phyloP scores from a whole-genome alignment of 495 filamentous ascomycete genomes.

The Lichina pygmaea region DNA sequence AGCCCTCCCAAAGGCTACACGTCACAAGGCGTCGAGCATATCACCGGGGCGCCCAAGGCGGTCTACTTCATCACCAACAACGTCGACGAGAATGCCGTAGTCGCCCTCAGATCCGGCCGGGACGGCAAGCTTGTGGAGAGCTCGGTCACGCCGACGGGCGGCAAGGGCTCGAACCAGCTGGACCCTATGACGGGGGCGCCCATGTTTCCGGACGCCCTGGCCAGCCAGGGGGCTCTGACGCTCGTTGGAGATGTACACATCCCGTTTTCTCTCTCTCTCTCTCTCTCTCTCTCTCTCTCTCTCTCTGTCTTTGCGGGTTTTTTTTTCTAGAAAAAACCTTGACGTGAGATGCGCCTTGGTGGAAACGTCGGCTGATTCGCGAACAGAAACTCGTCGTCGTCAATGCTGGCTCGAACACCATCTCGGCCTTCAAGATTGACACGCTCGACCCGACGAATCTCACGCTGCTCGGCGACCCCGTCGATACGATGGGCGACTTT shows the following conservation, averaged over 20 bases:
- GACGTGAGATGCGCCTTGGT: too few relatives aligned
- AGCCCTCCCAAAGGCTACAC: too few relatives aligned
- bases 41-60: conserved; percentile 3
- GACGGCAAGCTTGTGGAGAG: conserved; percentile 8
- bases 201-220: conserved; percentile 24
- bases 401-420: conserved; percentile 30
- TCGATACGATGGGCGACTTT: conserved; percentile 23
- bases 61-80: conserved; percentile 9
- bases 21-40: background rate
- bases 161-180: conserved; percentile 2
- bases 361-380: too few relatives aligned
- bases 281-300: background rate
- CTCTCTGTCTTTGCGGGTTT: conserved; percentile 16
- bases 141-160: conserved; percentile 6
- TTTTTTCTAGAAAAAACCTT: too few relatives aligned
- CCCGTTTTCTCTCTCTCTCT: background rate
- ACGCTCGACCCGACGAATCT: conserved; percentile 17
- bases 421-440: conserved; percentile 25
- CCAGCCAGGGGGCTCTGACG: conserved; percentile 21
- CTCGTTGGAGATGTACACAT: conserved; percentile 20
- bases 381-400: conserved; percentile 16
- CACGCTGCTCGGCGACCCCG: conserved; percentile 15
- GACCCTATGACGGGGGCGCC: conserved; percentile 7
- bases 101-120: conserved; percentile 4
- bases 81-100: conserved; percentile 6